phyloP scores from a whole-genome alignment of 2,329 filamentous ascomycete genomes.

The Kalmusia sp. region DNA sequence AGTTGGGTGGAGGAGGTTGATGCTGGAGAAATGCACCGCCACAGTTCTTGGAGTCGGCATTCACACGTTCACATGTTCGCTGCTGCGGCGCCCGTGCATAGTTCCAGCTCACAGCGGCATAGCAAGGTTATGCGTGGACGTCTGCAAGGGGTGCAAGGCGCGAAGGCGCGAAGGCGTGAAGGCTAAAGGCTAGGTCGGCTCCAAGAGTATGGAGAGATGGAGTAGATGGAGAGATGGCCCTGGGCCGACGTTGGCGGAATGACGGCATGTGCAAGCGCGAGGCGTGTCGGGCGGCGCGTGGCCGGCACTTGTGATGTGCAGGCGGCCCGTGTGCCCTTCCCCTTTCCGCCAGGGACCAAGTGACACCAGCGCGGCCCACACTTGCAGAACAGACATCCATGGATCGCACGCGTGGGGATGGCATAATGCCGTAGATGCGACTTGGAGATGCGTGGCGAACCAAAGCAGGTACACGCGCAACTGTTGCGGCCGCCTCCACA shows the following conservation, averaged over 20 bases:
- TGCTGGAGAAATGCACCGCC: constrained; percentile 12
- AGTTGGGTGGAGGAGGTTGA: neutral
- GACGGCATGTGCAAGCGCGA: constrained; percentile 16
- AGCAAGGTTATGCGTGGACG: neutral
- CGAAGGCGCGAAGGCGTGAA: neutral
- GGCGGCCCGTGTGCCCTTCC: constrained; percentile 7
- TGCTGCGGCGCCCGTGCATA: neutral
- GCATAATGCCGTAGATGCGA: too few species aligned
- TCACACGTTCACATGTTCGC: constrained; percentile 11
- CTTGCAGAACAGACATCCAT: too few species aligned
- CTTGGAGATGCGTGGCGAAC: too few species aligned
- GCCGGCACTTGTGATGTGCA: constrained; percentile 15
- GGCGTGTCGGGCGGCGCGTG: constrained; percentile 5
- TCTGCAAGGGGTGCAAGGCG: neutral
- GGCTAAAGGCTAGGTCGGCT: neutral
- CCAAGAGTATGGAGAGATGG: too few species aligned
- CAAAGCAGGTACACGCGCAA: too few species aligned
- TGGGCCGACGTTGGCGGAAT: constrained; percentile 7
- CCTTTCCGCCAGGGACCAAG: neutral
- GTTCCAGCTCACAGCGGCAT: neutral
- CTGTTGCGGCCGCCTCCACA: constrained; percentile 1
- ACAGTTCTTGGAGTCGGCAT: constrained; percentile 5
- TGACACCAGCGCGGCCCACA: too few species aligned
- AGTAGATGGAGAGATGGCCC: too few species aligned
- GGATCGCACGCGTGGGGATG: too few species aligned